Conservation (phyloP, 2,329 filamentous ascomycete genomes). For the Talaromyces albobiverticillius region DNA sequence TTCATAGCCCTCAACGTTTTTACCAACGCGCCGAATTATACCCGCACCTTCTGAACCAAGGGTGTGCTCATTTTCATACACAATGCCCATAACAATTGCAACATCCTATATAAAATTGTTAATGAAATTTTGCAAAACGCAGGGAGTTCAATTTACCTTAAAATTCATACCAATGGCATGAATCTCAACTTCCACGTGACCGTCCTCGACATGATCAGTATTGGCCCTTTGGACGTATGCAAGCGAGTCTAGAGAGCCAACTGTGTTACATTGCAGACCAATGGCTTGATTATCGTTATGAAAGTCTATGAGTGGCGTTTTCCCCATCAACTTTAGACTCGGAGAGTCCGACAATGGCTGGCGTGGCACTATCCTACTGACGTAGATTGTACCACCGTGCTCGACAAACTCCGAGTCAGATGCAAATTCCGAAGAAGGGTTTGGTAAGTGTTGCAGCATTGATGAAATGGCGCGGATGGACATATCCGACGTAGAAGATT, state of each 20-base stretch:
- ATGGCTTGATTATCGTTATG: not conserved
- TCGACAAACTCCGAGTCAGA: not conserved
- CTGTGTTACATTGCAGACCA: not conserved
- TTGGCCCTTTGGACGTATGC: not conserved
- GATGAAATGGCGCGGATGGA: not conserved
- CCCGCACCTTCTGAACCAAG: not conserved
- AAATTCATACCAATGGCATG: slow-evolving; percentile 2
- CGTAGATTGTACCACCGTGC: not conserved
- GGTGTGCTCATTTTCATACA: not conserved
- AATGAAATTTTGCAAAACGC: not conserved
- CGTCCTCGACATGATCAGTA: not conserved
- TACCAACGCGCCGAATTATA: not conserved
- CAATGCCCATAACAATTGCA: not conserved
- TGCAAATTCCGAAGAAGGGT: too few relatives aligned
- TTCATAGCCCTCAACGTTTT: not conserved
- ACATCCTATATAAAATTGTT: not conserved
- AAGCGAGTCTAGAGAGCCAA: not conserved
- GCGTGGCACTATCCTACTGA: not conserved
- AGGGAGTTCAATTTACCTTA: not conserved
- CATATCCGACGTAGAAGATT: not conserved
- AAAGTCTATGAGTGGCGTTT: not conserved
- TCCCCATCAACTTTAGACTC: not conserved
- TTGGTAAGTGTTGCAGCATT: not conserved
- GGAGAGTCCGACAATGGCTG: not conserved
- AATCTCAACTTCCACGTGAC: not conserved